These are phyloP conservation scores for Achaetomium macrosporum DNA, from an alignment of 2,329 filamentous ascomycete species.

Conservation along the genomic window DNA sequence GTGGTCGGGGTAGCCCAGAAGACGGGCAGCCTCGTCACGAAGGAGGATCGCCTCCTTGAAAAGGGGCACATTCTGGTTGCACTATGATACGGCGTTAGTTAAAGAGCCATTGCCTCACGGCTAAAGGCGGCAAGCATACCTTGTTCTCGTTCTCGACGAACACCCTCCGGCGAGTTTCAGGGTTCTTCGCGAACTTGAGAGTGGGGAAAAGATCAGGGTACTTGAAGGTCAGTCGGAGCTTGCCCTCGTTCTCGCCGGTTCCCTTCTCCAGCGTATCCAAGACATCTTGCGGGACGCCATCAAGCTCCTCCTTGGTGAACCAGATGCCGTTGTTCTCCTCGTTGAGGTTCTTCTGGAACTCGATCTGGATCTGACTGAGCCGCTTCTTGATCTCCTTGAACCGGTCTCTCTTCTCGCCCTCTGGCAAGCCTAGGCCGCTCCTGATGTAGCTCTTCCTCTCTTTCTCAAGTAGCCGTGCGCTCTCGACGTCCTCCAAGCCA, in stretches of 20 bases:
- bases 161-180: constrained; percentile 61
- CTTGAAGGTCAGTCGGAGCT: constrained; percentile 73
- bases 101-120: neutral
- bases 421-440: constrained; percentile 67
- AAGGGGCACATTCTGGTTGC: constrained; percentile 63
- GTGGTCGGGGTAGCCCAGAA: constrained; percentile 72
- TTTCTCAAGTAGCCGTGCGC: constrained; percentile 66
- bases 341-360: constrained; percentile 74
- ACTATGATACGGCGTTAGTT: constrained; percentile 32
- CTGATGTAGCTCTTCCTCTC: constrained; percentile 71
- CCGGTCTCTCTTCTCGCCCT: constrained; percentile 63
- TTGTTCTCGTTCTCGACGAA: constrained; percentile 78
- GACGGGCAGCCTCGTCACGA: constrained; percentile 69
- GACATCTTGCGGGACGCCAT: constrained; percentile 69
- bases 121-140: constrained; percentile 30
- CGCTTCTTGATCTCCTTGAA: constrained; percentile 86
- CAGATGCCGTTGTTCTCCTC: constrained; percentile 78
- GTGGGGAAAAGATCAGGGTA: constrained; percentile 76
- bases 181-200: constrained; percentile 68
- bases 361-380: constrained; percentile 65
- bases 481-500: constrained; percentile 52
- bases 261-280: constrained; percentile 64
- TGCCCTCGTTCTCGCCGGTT: constrained; percentile 62
- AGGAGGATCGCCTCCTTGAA: constrained; percentile 71
- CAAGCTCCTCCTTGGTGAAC: constrained; percentile 67